phyloP scores from a whole-genome alignment of 2,329 filamentous ascomycete genomes.

The Exophiala sideris region DNA sequence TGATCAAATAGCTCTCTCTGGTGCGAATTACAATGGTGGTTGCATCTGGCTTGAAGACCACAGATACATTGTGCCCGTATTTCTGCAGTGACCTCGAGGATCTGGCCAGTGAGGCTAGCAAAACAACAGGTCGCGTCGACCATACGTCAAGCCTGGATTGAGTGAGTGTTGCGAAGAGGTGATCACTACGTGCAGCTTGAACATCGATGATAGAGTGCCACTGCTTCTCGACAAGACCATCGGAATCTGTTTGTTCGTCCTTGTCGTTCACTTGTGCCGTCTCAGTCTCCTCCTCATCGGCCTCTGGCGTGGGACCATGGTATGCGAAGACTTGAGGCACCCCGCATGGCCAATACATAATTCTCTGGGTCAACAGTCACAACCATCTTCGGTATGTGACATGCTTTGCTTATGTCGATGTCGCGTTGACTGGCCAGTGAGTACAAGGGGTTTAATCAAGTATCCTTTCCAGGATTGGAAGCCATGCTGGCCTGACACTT shows the following conservation, averaged over 20 bases:
- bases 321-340: constrained; percentile 49
- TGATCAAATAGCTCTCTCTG: constrained; percentile 80
- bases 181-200: constrained; percentile 72
- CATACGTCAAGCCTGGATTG: constrained; percentile 83
- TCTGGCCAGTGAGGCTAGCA: constrained; percentile 79
- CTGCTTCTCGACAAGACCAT: background rate
- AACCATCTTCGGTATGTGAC: constrained; percentile 21
- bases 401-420: background rate
- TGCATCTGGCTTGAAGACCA: constrained; percentile 85
- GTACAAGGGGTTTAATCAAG: too few species aligned
- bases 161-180: constrained; percentile 85
- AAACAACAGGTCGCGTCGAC: constrained; percentile 93
- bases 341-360: constrained; percentile 51
- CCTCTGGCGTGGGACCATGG: constrained; percentile 42
- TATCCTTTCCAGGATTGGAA: too few species aligned
- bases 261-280: constrained; percentile 30
- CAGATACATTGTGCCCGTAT: constrained; percentile 80
- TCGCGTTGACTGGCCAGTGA: background rate
- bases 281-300: constrained; percentile 31
- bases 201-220: constrained; percentile 61
- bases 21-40: constrained; percentile 91
- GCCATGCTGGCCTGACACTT: too few species aligned
- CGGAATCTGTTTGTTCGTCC: constrained; percentile 5
- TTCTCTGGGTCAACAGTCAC: constrained; percentile 13
- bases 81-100: constrained; percentile 74